Percentiles rank a stretch among this genome's conserved stretches.
Conservation (phyloP, 441 rosid species). For the Erodium moschatum region DNA sequence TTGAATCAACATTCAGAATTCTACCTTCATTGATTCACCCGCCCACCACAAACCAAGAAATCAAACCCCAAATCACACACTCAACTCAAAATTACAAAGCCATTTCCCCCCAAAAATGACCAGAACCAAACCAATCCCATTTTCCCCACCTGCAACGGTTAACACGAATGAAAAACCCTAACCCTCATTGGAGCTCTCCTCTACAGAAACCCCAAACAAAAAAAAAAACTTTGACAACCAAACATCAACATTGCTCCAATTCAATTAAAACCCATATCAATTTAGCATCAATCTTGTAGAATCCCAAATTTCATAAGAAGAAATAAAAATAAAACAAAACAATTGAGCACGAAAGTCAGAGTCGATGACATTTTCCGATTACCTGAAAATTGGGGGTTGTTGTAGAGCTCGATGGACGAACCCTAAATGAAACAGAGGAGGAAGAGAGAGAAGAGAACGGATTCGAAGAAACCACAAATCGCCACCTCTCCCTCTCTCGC, state of each 20-base stretch:
- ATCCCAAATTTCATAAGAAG: too few relatives aligned
- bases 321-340: too few relatives aligned
- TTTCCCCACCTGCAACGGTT: constrained; percentile 1
- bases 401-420: not conserved
- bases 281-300: not conserved
- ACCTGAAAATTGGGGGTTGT: not conserved
- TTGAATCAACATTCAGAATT: not conserved
- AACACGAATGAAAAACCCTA: constrained; percentile 10
- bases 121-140: too few relatives aligned
- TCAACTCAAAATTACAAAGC: not conserved
- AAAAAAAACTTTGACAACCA: not conserved
- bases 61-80: constrained; percentile 2
- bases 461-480: constrained; percentile 25
- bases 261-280: not conserved
- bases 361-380: not conserved
- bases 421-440: constrained; percentile 28
- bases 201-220: not conserved
- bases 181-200: constrained; percentile 10
- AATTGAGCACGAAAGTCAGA: too few relatives aligned
- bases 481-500: constrained; percentile 18
- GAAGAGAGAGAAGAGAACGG: constrained; percentile 16
- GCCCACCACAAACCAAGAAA: not conserved
- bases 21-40: constrained; percentile 2
- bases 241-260: not conserved
- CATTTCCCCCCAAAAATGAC: not conserved